Evolutionary conservation across 768 basidiomycete species (phyloP).

Genomic region (Imleria badia): DNA sequence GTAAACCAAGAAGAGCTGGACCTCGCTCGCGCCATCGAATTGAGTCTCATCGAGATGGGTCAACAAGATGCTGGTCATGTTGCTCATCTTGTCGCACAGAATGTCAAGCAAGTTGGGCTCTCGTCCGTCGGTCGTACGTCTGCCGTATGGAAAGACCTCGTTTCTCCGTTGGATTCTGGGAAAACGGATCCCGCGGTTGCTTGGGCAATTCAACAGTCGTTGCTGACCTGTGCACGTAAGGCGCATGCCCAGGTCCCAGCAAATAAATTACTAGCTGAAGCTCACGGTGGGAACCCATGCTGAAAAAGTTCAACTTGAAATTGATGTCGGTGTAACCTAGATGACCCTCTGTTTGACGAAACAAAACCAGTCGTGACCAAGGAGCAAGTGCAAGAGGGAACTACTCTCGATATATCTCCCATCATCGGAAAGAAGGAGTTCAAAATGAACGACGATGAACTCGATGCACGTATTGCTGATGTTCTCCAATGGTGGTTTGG

Average conservation of each 20-base stretch:
- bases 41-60: slow-evolving; percentile 38
- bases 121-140: slow-evolving; percentile 3
- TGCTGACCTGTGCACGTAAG: slow-evolving; percentile 15
- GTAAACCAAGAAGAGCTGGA: slow-evolving; percentile 40
- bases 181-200: slow-evolving; percentile 23
- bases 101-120: slow-evolving; percentile 3
- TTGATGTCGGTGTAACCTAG: slow-evolving; percentile 8
- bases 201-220: slow-evolving; percentile 32
- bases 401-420: slow-evolving; percentile 19
- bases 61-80: slow-evolving; percentile 5
- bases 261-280: neutral
- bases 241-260: neutral
- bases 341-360: neutral
- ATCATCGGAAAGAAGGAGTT: slow-evolving; percentile 72
- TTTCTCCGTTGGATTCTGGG: slow-evolving; percentile 1
- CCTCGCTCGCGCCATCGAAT: slow-evolving; percentile 45
- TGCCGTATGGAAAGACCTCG: slow-evolving; percentile 9
- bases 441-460: slow-evolving; percentile 46
- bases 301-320: neutral
- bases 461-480: slow-evolving; percentile 53
- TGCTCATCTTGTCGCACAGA: slow-evolving; percentile 6
- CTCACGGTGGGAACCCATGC: slow-evolving; percentile 10
- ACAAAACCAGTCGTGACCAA: neutral
- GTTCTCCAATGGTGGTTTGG: slow-evolving; percentile 79
- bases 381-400: neutral